Evolutionary conservation across 2,329 filamentous ascomycete species (phyloP), one percentile per base, ranked within the genome.

Genomic region (Camptophora hylomeconis): DNA sequence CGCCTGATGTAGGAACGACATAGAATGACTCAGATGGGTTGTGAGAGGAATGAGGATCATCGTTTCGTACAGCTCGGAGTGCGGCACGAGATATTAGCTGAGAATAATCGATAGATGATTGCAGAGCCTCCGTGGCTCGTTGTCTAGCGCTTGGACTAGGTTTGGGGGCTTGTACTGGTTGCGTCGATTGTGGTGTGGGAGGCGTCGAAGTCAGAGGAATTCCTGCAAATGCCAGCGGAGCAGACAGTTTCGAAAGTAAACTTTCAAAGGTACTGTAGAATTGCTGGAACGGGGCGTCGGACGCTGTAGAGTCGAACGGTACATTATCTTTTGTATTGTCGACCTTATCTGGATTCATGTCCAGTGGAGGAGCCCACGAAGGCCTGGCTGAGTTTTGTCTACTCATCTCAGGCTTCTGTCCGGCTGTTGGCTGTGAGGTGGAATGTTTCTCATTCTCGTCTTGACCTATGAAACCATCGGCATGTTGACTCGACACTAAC

Each of bases 261-360:
- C 71, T 82, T 31, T 86, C 84, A 46, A 94, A 93, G 1, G 83
- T 84, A 34, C 70, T 86, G 56, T 95, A 98, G 57, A 95, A 98
- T 30, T 75, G 73, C 5, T 81, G 72, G 49, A 94, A 98, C 5
- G 81, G 77, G 32, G 87, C 84, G 17, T 92, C 82, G 2, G 56
- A 46, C 5, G 42, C 55, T 59, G 34, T 40, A 17, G 36, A 33
- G 18, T 30, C 34, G 18, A 34, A 18, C 12, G 41, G 16, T 26
- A 57, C 51, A n/a, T 46, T 45, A 2, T 45, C 25, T 23, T 52
- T 42, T 6, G 47, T 31, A 13, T 41, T 32, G 35, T 44, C 37
- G 39, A 36, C 17, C 43, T 28, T 30, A 37, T 41, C 45, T 4
- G 54, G 47, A 8, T 51, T 44, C 52, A 51, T 10, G 50, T 14